Percentiles rank a stretch among this genome's conserved stretches.
phyloP scores from a whole-genome alignment of 768 basidiomycete genomes.

The Chalciporus chontae region DNA sequence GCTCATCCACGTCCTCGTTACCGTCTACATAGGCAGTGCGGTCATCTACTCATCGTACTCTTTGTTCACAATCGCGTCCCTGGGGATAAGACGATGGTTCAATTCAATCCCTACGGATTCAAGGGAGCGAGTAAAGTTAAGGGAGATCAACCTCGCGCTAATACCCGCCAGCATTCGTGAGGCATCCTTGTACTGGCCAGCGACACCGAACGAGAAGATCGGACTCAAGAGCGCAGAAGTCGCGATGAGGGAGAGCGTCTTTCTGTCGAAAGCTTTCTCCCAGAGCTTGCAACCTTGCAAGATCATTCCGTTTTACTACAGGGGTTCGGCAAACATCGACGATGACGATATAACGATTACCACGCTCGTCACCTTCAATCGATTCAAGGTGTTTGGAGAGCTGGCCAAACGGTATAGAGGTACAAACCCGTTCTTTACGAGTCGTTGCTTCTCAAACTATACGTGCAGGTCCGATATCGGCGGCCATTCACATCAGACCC shows the following conservation, averaged over 20 bases:
- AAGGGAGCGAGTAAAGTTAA: not conserved
- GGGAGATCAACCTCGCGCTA: not conserved
- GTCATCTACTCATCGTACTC: slow-evolving; percentile 31
- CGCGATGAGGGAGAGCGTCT: slow-evolving; percentile 44
- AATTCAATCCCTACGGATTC: not conserved
- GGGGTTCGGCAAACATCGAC: slow-evolving; percentile 53
- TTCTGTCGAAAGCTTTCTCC: slow-evolving; percentile 69
- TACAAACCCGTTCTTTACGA: slow-evolving; percentile 25
- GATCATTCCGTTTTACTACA: slow-evolving; percentile 80
- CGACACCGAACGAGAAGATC: not conserved
- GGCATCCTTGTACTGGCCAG: slow-evolving; percentile 23
- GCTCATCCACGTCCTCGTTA: slow-evolving; percentile 12
- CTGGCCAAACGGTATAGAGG: slow-evolving; percentile 79
- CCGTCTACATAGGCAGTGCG: slow-evolving; percentile 25
- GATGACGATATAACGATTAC: slow-evolving; percentile 78
- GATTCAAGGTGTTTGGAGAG: slow-evolving; percentile 67
- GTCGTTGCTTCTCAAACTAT: not conserved
- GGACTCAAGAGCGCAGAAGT: slow-evolving; percentile 9
- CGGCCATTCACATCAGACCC: slow-evolving; percentile 67
- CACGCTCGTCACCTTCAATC: slow-evolving; percentile 77
- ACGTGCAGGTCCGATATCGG: slow-evolving; percentile 75
- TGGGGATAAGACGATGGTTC: slow-evolving; percentile 9
- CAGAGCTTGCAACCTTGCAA: slow-evolving; percentile 68
- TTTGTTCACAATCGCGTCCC: slow-evolving; percentile 13
- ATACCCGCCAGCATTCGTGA: slow-evolving; percentile 7